phyloP scores from a whole-genome alignment of 2,329 filamentous ascomycete genomes.

The Colletotrichum orchidophilum region DNA sequence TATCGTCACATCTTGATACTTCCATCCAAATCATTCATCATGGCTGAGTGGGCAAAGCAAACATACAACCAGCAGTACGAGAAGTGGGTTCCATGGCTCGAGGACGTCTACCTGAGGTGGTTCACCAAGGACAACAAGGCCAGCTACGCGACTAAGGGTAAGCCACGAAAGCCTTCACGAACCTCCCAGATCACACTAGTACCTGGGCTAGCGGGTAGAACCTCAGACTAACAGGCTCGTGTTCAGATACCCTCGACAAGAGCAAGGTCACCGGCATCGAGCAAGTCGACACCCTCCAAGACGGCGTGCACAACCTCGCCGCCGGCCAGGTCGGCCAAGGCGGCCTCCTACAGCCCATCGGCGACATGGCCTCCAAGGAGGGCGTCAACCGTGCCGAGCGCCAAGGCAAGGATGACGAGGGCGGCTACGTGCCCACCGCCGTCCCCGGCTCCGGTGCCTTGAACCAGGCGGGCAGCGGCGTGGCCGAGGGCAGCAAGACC shows the following conservation, averaged over 20 bases:
- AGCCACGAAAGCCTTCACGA: slow-evolving; percentile 32
- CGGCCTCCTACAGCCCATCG: slow-evolving; percentile 71
- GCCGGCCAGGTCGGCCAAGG: slow-evolving; percentile 73
- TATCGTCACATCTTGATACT: background rate
- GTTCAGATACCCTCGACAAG: slow-evolving; percentile 72
- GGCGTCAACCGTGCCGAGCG: slow-evolving; percentile 73
- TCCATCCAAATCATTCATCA: slow-evolving; percentile 32
- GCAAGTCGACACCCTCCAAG: slow-evolving; percentile 75
- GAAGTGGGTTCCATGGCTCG: slow-evolving; percentile 79
- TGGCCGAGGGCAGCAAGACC: slow-evolving; percentile 44
- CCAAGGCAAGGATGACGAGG: slow-evolving; percentile 69
- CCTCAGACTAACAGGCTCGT: background rate
- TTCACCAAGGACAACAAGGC: slow-evolving; percentile 83
- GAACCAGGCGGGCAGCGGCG: slow-evolving; percentile 39
- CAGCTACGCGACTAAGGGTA: slow-evolving; percentile 75
- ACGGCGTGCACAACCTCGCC: slow-evolving; percentile 70
- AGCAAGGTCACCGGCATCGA: slow-evolving; percentile 74
- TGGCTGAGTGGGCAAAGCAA: slow-evolving; percentile 65
- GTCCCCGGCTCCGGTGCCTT: slow-evolving; percentile 41
- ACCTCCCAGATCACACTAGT: background rate
- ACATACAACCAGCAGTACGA: slow-evolving; percentile 79
- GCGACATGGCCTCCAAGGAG: slow-evolving; percentile 70
- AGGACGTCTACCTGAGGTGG: slow-evolving; percentile 76
- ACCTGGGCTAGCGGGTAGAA: background rate
- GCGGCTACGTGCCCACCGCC: slow-evolving; percentile 53